Percentiles rank a stretch among this genome's conserved stretches.
Conservation (phyloP, 2,329 filamentous ascomycete species). For the Talaromyces sp. region DNA sequence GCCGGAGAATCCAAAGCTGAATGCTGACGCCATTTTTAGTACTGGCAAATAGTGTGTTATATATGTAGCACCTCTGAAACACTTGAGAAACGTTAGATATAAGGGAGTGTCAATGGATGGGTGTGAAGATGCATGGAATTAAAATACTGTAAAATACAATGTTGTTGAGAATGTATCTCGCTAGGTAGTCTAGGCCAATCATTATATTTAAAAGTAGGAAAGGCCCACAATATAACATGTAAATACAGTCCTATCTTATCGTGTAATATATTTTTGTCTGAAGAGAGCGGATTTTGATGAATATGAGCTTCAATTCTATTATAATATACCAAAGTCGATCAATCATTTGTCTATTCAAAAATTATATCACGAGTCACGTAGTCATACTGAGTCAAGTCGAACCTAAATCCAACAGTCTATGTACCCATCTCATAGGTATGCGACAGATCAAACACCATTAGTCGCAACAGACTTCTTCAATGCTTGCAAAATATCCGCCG, state of each 20-base stretch:
- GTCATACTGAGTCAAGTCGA: no score
- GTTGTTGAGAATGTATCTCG: background rate
- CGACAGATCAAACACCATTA: conserved; percentile 22
- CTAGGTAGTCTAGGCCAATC: background rate
- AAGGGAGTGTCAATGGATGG: background rate
- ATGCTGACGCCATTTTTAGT: conserved; percentile 33
- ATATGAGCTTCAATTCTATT: background rate
- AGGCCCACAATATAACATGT: background rate
- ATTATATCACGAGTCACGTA: no score
- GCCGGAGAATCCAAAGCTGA: conserved; percentile 58
- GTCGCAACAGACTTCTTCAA: conserved; percentile 66
- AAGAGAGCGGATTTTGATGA: background rate
- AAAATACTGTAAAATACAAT: conserved; percentile 4
- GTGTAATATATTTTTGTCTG: background rate
- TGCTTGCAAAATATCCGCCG: conserved; percentile 76
- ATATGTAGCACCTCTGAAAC: no score
- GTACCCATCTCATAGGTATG: background rate
- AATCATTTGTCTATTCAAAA: background rate
- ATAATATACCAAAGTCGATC: background rate
- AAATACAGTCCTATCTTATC: background rate
- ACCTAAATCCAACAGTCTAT: background rate
- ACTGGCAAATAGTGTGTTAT: no score
- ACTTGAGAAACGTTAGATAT: no score
- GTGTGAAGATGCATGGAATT: background rate
- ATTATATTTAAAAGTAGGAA: background rate